phyloP scores from a whole-genome alignment of 441 rosid species.

The Macaranga tanarius region DNA sequence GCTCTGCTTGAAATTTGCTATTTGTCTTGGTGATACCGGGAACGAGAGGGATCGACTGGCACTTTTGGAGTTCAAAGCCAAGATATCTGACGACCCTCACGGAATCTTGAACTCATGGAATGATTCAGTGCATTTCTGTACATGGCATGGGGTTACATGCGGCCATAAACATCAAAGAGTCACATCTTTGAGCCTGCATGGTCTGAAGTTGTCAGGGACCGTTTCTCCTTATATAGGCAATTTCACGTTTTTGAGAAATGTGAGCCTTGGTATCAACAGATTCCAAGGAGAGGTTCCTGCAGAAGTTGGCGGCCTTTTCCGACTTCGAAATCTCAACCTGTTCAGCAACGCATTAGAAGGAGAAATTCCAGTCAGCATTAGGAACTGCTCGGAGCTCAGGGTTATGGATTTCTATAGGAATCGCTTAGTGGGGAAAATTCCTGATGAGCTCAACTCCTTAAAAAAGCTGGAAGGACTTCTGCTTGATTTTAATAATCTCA shows the following conservation, averaged over 20 bases:
- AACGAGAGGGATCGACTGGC: too few relatives aligned
- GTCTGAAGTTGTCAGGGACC: background rate
- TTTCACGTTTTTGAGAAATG: slow-evolving; percentile 6
- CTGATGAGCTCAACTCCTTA: too few relatives aligned
- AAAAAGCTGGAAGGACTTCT: too few relatives aligned
- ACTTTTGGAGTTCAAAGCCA: too few relatives aligned
- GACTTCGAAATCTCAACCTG: background rate
- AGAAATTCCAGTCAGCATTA: background rate
- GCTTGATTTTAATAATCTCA: too few relatives aligned
- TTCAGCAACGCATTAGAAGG: slow-evolving; percentile 1
- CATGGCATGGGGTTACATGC: slow-evolving; percentile 4
- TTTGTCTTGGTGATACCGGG: too few relatives aligned
- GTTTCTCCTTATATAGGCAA: slow-evolving; percentile 18
- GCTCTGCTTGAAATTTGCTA: too few relatives aligned
- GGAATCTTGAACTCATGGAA: too few relatives aligned
- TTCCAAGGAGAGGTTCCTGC: too few relatives aligned
- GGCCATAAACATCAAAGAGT: background rate
- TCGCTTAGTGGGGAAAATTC: too few relatives aligned
- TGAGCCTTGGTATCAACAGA: slow-evolving; percentile 3
- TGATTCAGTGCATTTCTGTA: too few relatives aligned
- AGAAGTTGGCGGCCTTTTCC: slow-evolving; percentile 9
- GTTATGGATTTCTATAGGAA: background rate
- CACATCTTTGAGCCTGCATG: background rate
- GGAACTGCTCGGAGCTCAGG: slow-evolving; percentile 9
- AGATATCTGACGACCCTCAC: too few relatives aligned